Evolutionary conservation across 1,139 yeast genomes (phyloP).

Genomic region (Sugiyamaella novakii): DNA sequence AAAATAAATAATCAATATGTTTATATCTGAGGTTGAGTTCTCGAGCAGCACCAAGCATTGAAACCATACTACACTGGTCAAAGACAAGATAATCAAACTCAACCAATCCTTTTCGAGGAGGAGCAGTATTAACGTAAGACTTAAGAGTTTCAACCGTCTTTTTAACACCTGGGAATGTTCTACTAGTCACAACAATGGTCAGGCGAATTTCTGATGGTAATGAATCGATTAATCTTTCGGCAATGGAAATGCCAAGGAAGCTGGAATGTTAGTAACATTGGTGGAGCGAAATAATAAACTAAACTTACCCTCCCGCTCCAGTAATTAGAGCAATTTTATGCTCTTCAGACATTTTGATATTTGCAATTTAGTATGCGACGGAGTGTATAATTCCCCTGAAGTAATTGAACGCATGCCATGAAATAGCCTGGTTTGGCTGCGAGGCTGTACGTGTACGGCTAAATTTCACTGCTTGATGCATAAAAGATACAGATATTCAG

Average conservation of each 20-base stretch:
- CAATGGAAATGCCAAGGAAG: conserved; percentile 78
- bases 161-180: conserved; percentile 81
- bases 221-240: conserved; percentile 69
- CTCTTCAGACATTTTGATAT: conserved; percentile 13
- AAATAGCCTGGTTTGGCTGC: too few species aligned
- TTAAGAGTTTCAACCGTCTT: conserved; percentile 70
- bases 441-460: too few species aligned
- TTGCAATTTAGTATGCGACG: not conserved
- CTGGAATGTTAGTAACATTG: conserved; percentile 28
- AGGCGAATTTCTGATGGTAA: conserved; percentile 56
- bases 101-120: conserved; percentile 50
- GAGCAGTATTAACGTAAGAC: conserved; percentile 46
- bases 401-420: too few species aligned
- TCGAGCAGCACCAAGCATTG: conserved; percentile 71
- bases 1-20: conserved; percentile 72
- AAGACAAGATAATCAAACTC: conserved; percentile 86
- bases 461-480: too few species aligned
- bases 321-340: conserved; percentile 57
- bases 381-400: conserved; percentile 1
- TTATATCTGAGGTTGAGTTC: conserved; percentile 65
- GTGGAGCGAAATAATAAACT: not conserved
- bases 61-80: conserved; percentile 90
- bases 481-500: too few species aligned
- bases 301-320: conserved; percentile 53
- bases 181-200: conserved; percentile 82